Evolutionary conservation across 768 basidiomycete species (phyloP).

Genomic region (Nidularia sp.): DNA sequence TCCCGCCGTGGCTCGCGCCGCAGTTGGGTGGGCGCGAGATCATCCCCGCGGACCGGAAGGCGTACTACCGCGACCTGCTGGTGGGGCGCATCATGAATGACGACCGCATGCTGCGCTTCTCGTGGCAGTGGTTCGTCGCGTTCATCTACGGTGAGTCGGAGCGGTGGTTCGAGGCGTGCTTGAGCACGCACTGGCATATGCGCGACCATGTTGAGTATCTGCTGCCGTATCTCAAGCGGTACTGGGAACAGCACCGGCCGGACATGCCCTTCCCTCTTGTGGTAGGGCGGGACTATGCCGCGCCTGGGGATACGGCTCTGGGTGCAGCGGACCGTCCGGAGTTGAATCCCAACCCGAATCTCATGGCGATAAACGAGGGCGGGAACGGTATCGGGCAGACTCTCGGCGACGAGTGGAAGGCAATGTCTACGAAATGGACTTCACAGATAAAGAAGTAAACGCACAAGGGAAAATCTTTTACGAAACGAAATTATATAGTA

Average conservation of each 20-base stretch:
- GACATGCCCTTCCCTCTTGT: constrained; percentile 16
- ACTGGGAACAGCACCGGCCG: constrained; percentile 13
- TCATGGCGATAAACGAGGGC: background rate
- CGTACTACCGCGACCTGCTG: constrained; percentile 12
- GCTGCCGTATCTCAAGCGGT: constrained; percentile 13
- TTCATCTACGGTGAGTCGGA: constrained; percentile 20
- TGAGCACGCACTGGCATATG: constrained; percentile 20
- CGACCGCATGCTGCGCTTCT: constrained; percentile 5
- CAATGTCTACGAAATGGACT: background rate
- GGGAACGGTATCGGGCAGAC: background rate
- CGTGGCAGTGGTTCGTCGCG: constrained; percentile 18
- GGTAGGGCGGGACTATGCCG: constrained; percentile 2
- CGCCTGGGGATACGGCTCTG: background rate
- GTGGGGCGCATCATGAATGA: constrained; percentile 13
- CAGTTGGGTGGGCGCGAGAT: constrained; percentile 12
- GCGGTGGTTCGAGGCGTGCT: constrained; percentile 24
- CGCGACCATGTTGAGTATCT: constrained; percentile 15
- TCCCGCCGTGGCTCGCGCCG: constrained; percentile 19
- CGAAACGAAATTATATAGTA: too few relatives aligned
- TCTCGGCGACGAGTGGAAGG: background rate
- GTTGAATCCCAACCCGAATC: background rate
- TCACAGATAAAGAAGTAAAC: background rate
- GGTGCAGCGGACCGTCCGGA: background rate
- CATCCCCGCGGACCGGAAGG: constrained; percentile 17
- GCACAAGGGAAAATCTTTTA: too few relatives aligned